Percentiles rank a stretch among this genome's conserved stretches.
Evolutionary conservation across 2,329 filamentous ascomycete species (phyloP).

Genomic region (Ascochyta koolunga): DNA sequence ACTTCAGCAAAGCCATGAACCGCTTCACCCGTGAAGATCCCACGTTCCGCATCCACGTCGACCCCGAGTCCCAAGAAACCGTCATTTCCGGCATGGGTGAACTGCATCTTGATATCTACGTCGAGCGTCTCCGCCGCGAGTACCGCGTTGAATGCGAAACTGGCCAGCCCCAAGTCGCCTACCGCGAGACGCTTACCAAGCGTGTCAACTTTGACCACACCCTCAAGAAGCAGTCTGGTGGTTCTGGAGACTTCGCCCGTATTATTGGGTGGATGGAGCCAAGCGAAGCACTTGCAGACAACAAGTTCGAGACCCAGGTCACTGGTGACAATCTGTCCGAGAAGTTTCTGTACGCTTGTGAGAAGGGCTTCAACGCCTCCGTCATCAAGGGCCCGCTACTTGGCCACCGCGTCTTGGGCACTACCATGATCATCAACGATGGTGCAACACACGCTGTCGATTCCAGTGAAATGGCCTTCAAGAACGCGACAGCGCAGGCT

Average conservation of each 20-base stretch:
- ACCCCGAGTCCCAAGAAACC: conserved; percentile 90
- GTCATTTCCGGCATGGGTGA: conserved; percentile 99
- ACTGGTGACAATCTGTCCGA: conserved; percentile 90
- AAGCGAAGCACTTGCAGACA: conserved; percentile 71
- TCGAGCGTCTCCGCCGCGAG: conserved; percentile 94
- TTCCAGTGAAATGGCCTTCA: conserved; percentile 96
- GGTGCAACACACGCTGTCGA: conserved; percentile 97
- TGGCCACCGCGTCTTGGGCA: conserved; percentile 89
- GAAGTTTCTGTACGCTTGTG: conserved; percentile 92
- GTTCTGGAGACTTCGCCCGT: conserved; percentile 92
- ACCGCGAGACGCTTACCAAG: conserved; percentile 88
- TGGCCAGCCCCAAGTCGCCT: conserved; percentile 96
- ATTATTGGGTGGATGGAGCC: conserved; percentile 93
- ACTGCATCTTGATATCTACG: conserved; percentile 93
- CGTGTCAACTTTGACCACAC: conserved; percentile 88
- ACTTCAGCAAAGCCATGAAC: conserved; percentile 98
- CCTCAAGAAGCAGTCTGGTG: conserved; percentile 93
- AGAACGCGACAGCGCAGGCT: conserved; percentile 89
- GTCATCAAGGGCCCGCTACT: conserved; percentile 88
- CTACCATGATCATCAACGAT: conserved; percentile 91
- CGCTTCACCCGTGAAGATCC: conserved; percentile 98
- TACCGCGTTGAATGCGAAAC: conserved; percentile 96
- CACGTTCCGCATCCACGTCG: conserved; percentile 93
- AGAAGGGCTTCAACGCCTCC: conserved; percentile 87
- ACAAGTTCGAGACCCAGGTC: conserved; percentile 86